Evolutionary conservation across 1,284 basidiomycete species (phyloP).

Genomic region (Boletus albobrunnescens): DNA sequence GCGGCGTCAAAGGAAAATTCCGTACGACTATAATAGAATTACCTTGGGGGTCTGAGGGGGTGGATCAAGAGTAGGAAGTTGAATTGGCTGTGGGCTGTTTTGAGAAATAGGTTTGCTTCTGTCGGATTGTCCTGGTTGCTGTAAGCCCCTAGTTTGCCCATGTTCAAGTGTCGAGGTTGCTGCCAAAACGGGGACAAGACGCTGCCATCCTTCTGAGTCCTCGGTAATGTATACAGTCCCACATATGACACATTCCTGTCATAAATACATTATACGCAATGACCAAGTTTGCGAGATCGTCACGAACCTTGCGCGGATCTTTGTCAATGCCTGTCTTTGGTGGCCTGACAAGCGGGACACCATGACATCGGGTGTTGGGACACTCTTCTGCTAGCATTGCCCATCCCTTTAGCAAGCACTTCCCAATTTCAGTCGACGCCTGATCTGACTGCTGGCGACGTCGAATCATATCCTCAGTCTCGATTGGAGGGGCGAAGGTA

Average conservation of each 20-base stretch:
- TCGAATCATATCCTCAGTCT: constrained; percentile 58
- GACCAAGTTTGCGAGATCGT: constrained; percentile 4
- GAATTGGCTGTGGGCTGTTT: constrained; percentile 29
- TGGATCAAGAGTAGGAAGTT: constrained; percentile 33
- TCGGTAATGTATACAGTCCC: constrained; percentile 56
- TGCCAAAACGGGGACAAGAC: constrained; percentile 38
- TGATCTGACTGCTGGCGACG: constrained; percentile 75
- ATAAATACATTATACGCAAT: constrained; percentile 8
- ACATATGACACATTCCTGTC: constrained; percentile 77
- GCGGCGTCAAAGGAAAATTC: constrained; percentile 12
- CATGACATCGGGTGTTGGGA: constrained; percentile 59
- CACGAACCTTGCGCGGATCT: constrained; percentile 59
- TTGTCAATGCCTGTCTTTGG: constrained; percentile 59
- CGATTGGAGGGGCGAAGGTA: constrained; percentile 54
- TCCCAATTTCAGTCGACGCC: constrained; percentile 75
- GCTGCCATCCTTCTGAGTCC: constrained; percentile 49
- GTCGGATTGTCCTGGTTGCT: constrained; percentile 9
- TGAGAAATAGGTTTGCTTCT: constrained; percentile 14
- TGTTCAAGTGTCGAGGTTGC: constrained; percentile 7
- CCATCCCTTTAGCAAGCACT: constrained; percentile 73
- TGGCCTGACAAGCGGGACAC: constrained; percentile 69
- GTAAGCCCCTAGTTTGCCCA: constrained; percentile 1
- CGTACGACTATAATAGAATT: background rate
- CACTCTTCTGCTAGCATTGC: constrained; percentile 83
- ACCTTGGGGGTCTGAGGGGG: constrained; percentile 31